These are phyloP conservation scores for Rhodotorula sp. DNA, from an alignment of 1,284 basidiomycete genomes.

Conservation along the genomic window DNA sequence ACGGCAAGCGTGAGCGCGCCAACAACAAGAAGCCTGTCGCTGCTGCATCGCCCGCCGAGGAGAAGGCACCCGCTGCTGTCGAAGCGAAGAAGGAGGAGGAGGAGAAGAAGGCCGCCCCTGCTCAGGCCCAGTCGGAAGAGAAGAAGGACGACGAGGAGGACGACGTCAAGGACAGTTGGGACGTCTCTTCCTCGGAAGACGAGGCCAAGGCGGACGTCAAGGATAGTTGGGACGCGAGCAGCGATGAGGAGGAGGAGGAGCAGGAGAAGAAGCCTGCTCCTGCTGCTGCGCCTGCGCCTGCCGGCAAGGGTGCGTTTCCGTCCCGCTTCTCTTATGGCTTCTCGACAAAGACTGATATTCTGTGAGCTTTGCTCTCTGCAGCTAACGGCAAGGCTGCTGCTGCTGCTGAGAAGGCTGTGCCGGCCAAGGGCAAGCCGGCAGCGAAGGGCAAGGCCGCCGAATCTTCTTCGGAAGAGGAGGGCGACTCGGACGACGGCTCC, in stretches of 20 bases:
- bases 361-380: too few relatives aligned
- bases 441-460: conserved; percentile 35
- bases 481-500: conserved; percentile 49
- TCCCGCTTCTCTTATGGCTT: too few relatives aligned
- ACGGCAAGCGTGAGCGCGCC: conserved; percentile 70
- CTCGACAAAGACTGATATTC: too few relatives aligned
- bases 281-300: conserved; percentile 15
- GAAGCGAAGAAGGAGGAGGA: conserved; percentile 34
- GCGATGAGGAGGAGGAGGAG: conserved; percentile 51
- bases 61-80: neutral
- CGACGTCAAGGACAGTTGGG: conserved; percentile 78
- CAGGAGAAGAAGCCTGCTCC: conserved; percentile 45
- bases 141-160: conserved; percentile 52
- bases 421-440: conserved; percentile 20
- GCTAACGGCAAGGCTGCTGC: conserved; percentile 30
- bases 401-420: conserved; percentile 16
- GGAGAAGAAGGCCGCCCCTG: conserved; percentile 46
- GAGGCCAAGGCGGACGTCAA: conserved; percentile 56
- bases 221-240: conserved; percentile 85
- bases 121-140: conserved; percentile 43
- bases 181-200: conserved; percentile 62
- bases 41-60: conserved; percentile 37
- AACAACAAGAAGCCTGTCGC: conserved; percentile 42
- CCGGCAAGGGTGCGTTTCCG: conserved; percentile 26
- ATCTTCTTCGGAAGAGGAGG: conserved; percentile 42